A percentile compares a stretch with the other conserved stretches of the same genome.
Evolutionary conservation across 2,329 filamentous ascomycete genomes (phyloP).

Genomic region (Lecanicillium sp.): DNA sequence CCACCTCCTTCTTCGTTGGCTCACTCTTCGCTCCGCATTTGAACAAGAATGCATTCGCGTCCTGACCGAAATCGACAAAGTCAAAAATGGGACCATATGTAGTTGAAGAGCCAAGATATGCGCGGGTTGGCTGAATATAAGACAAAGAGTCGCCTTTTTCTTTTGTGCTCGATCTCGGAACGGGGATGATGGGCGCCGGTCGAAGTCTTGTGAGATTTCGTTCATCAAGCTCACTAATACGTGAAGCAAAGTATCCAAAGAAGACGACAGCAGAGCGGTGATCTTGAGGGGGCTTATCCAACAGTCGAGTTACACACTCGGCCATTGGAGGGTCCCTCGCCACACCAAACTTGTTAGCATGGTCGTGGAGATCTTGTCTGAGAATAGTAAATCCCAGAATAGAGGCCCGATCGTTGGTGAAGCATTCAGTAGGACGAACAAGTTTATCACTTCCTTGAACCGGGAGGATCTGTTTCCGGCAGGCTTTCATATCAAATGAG

Average conservation of each 20-base stretch:
- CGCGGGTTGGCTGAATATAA: conserved; percentile 57
- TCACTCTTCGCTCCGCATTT: conserved; percentile 87
- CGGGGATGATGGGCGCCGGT: conserved; percentile 63
- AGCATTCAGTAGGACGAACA: conserved; percentile 69
- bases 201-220: conserved; percentile 52
- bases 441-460: conserved; percentile 61
- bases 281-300: conserved; percentile 62
- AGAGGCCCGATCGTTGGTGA: conserved; percentile 67
- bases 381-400: conserved; percentile 77
- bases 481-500: conserved; percentile 48
- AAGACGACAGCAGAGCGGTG: conserved; percentile 58
- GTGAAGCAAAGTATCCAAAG: conserved; percentile 77
- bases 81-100: conserved; percentile 87
- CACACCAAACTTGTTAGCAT: conserved; percentile 82
- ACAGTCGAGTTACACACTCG: conserved; percentile 65
- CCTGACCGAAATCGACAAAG: conserved; percentile 85
- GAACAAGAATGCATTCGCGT: conserved; percentile 82
- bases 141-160: conserved; percentile 30
- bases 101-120: conserved; percentile 66
- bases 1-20: conserved; percentile 79
- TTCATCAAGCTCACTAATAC: conserved; percentile 64
- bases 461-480: conserved; percentile 58
- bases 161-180: conserved; percentile 30
- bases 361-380: conserved; percentile 63
- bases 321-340: conserved; percentile 70